Evolutionary conservation across 1,284 basidiomycete species (phyloP).

Genomic region (Abortiporus biennis): DNA sequence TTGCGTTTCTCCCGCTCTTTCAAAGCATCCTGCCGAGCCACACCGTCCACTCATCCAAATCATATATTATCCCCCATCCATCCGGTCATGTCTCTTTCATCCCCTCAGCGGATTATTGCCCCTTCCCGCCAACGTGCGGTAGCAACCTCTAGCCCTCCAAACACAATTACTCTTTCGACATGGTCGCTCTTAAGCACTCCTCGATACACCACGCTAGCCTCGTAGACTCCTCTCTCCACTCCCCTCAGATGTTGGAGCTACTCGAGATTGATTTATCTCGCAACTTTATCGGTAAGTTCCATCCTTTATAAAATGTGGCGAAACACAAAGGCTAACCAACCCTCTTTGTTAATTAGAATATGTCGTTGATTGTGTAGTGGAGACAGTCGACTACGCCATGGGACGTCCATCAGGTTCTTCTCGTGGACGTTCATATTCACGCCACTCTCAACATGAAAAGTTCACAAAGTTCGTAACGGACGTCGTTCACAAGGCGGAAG

Average conservation of each 20-base stretch:
- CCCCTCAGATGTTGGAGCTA: conserved; percentile 56
- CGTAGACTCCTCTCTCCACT: conserved; percentile 54
- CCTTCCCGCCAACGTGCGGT: conserved; percentile 6
- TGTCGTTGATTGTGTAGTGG: conserved; percentile 56
- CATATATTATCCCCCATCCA: conserved; percentile 2
- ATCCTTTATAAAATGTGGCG: conserved; percentile 1
- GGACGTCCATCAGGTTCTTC: conserved; percentile 49
- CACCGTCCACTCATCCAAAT: neutral
- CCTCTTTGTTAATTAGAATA: conserved; percentile 40
- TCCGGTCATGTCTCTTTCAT: conserved; percentile 11
- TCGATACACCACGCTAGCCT: conserved; percentile 56
- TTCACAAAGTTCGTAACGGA: conserved; percentile 59
- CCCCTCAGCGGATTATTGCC: conserved; percentile 8
- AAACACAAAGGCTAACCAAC: conserved; percentile 6
- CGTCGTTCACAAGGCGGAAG: conserved; percentile 62
- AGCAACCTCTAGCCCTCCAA: neutral
- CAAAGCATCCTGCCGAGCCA: neutral
- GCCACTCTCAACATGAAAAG: conserved; percentile 43
- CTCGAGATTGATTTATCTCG: conserved; percentile 53
- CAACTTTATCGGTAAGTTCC: conserved; percentile 51
- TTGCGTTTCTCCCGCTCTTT: neutral
- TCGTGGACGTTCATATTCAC: conserved; percentile 39
- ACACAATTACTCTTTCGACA: conserved; percentile 8
- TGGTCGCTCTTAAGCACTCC: conserved; percentile 12
- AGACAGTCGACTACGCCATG: conserved; percentile 70